These are phyloP conservation scores for Dictyostelium intermedium DNA, from an alignment of 78 protist genomes.

Conservation along the genomic window DNA sequence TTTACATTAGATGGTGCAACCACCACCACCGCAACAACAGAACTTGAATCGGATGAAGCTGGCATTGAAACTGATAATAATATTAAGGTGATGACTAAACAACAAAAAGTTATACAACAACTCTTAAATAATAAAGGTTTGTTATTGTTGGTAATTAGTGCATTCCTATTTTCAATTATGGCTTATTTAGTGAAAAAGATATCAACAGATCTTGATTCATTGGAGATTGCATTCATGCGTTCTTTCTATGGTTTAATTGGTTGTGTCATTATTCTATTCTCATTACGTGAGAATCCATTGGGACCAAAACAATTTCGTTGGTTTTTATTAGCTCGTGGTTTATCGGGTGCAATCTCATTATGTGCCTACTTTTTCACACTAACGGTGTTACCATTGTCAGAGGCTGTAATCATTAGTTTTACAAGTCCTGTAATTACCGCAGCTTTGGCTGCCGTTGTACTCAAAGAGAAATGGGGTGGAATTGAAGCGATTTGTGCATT, in stretches of 20 bases:
- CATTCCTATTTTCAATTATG: slow-evolving; percentile 54
- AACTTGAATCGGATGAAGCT: background rate
- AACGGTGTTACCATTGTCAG: slow-evolving; percentile 20
- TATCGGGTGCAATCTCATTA: slow-evolving; percentile 43
- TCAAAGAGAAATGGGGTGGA: slow-evolving; percentile 66
- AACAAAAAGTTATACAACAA: background rate
- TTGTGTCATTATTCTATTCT: slow-evolving; percentile 2
- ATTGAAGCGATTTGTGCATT: slow-evolving; percentile 60
- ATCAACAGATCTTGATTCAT: background rate
- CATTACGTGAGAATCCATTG: slow-evolving; percentile 18
- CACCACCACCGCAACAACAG: background rate
- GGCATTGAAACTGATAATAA: background rate
- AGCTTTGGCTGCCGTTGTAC: slow-evolving; percentile 12
- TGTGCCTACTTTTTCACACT: slow-evolving; percentile 32
- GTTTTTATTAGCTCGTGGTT: slow-evolving; percentile 5
- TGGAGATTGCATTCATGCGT: slow-evolving; percentile 48
- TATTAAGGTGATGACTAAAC: background rate
- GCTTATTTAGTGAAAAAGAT: slow-evolving; percentile 28
- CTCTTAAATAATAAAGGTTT: slow-evolving; percentile 9
- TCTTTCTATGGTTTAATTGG: slow-evolving; percentile 28
- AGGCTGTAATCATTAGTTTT: slow-evolving; percentile 49
- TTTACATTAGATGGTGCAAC: background rate
- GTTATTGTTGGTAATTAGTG: background rate
- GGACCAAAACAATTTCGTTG: slow-evolving; percentile 16
- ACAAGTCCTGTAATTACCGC: slow-evolving; percentile 59